Percentiles rank a stretch among this genome's conserved stretches.
These are phyloP conservation scores for Myriosclerotinia duriaeana DNA, from an alignment of 2,329 filamentous ascomycete genomes.

Conservation along the genomic window DNA sequence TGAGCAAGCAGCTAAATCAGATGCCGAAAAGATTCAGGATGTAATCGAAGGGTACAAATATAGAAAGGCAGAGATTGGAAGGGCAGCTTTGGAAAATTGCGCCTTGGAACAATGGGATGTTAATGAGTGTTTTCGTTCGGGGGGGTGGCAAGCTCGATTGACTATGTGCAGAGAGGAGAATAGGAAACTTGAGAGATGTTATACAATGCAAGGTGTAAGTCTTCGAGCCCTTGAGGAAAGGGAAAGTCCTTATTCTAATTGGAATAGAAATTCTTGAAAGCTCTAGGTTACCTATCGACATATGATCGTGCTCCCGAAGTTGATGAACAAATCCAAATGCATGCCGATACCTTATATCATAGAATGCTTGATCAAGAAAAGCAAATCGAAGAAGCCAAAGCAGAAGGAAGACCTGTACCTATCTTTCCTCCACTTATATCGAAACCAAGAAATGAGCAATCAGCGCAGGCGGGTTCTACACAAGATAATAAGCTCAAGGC, in stretches of 20 bases:
- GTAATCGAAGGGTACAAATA: conserved; percentile 83
- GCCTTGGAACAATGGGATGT: conserved; percentile 81
- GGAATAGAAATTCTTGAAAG: conserved; percentile 76
- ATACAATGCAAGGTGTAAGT: conserved; percentile 77
- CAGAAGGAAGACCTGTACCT: conserved; percentile 58
- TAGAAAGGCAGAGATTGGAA: conserved; percentile 73
- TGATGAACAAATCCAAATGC: conserved; percentile 91
- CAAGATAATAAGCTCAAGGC: conserved; percentile 30
- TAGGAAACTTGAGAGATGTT: conserved; percentile 78
- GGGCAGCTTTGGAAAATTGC: conserved; percentile 89
- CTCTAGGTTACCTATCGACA: conserved; percentile 78
- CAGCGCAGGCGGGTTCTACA: conserved; percentile 19
- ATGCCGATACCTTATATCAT: conserved; percentile 87
- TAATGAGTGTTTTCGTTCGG: conserved; percentile 76
- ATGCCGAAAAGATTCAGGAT: conserved; percentile 77
- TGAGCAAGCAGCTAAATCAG: conserved; percentile 66
- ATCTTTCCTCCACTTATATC: conserved; percentile 57
- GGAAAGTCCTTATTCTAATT: conserved; percentile 13
- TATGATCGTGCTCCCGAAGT: conserved; percentile 63
- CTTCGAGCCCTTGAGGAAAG: background rate
- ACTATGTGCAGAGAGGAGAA: conserved; percentile 82
- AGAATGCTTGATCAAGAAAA: conserved; percentile 81
- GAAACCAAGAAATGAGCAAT: conserved; percentile 23
- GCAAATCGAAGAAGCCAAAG: conserved; percentile 67
- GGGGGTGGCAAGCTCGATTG: conserved; percentile 65